These are phyloP conservation scores for Pseudogymnoascus sp. DNA, from an alignment of 2,329 filamentous ascomycete species.

Conservation along the genomic window DNA sequence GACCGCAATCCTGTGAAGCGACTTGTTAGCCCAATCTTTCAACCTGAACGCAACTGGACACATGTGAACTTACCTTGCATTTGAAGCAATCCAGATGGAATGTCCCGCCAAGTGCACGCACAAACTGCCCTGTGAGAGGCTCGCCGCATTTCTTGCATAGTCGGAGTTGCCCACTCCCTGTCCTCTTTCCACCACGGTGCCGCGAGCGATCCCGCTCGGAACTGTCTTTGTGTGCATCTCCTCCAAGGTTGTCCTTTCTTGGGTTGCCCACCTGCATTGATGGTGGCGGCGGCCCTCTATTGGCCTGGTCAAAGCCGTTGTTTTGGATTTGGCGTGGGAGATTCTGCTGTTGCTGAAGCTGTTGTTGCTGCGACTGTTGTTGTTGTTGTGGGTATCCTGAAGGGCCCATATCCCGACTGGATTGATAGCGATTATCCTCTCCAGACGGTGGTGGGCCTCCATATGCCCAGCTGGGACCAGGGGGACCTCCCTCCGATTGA, in stretches of 20 bases:
- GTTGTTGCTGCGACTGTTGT: neutral
- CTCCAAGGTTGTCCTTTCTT: neutral
- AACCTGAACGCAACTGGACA: conserved; percentile 11
- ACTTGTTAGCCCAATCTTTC: conserved; percentile 15
- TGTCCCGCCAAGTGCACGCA: conserved; percentile 84
- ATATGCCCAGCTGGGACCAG: conserved; percentile 23
- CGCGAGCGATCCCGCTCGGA: conserved; percentile 49
- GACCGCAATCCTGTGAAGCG: conserved; percentile 71
- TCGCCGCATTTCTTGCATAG: conserved; percentile 83
- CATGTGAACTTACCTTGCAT: conserved; percentile 59
- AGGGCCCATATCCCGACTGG: conserved; percentile 18
- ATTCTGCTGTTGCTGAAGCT: neutral
- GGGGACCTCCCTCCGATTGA: conserved; percentile 30
- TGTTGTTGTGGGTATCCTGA: conserved; percentile 3
- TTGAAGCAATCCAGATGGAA: conserved; percentile 98
- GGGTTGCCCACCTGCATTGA: conserved; percentile 13
- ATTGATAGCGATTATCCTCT: conserved; percentile 16
- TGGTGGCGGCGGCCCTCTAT: conserved; percentile 18
- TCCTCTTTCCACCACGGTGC: conserved; percentile 41
- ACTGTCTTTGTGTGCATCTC: neutral
- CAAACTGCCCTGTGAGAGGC: conserved; percentile 86
- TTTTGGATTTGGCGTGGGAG: conserved; percentile 21
- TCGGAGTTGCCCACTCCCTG: conserved; percentile 52
- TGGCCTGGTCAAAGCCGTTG: conserved; percentile 23
- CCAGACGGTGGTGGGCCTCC: conserved; percentile 11